These are phyloP conservation scores for Yarrowia porcina DNA, from an alignment of 805 yeast genomes.

Conservation along the genomic window DNA sequence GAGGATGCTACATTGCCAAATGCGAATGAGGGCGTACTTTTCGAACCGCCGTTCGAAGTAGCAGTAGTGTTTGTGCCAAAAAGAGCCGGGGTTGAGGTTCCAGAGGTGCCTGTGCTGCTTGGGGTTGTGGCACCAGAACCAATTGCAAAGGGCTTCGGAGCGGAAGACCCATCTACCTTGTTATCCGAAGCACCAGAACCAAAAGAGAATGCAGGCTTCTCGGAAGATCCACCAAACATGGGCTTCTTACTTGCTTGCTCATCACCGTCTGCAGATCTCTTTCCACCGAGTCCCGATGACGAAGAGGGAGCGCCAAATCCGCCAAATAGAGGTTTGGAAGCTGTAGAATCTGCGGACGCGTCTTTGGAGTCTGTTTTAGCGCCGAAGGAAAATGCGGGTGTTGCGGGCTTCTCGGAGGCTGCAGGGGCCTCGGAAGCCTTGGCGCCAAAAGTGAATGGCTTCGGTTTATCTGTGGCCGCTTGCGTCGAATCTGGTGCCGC, in stretches of 20 bases:
- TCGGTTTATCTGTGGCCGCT: neutral
- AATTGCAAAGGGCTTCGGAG: neutral
- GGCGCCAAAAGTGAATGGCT: constrained; percentile 9
- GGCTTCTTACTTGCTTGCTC: neutral
- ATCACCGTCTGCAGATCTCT: neutral
- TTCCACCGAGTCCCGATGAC: neutral
- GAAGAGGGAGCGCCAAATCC: neutral
- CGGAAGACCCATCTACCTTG: neutral
- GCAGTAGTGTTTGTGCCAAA: neutral
- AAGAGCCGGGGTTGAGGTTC: neutral
- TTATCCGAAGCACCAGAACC: neutral
- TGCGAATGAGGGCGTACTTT: neutral
- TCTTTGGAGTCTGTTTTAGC: neutral
- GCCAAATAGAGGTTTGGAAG: neutral
- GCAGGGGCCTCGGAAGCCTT: neutral
- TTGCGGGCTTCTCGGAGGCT: neutral
- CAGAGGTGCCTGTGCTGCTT: neutral
- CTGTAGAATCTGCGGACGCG: neutral
- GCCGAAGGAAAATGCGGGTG: neutral
- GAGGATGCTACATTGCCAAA: neutral
- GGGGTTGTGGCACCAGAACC: neutral
- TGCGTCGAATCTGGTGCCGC: neutral
- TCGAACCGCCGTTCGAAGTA: neutral
- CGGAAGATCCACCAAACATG: neutral
- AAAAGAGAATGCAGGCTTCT: neutral